Conservation (phyloP, 208 protist genomes). For the Leishmania lainsoni region DNA sequence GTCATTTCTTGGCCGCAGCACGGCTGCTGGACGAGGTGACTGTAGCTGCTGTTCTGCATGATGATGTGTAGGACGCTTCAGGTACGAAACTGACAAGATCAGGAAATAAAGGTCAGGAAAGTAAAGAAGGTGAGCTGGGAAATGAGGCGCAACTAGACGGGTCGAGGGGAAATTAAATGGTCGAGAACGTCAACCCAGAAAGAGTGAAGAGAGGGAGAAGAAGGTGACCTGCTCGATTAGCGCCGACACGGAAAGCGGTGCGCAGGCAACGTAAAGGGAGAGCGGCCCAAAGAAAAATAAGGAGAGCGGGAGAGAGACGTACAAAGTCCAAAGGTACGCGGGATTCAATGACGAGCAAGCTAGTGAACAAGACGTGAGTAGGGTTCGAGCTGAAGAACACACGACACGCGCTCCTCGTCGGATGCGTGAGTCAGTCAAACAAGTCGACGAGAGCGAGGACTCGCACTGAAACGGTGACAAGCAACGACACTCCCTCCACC, state of each 20-base stretch:
- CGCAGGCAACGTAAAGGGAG: not conserved
- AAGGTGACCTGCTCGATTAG: not conserved
- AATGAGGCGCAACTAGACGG: not conserved
- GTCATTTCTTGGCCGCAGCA: not conserved
- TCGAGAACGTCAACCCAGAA: not conserved
- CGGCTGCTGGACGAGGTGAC: not conserved
- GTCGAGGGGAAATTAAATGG: not conserved
- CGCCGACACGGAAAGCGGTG: not conserved
- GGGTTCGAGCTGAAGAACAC: not conserved
- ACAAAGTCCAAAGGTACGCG: not conserved
- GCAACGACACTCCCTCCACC: too few relatives aligned
- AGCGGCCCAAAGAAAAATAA: not conserved
- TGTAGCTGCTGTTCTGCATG: constrained; percentile 16
- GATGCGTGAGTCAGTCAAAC: not conserved
- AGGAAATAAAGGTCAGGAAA: not conserved
- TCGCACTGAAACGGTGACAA: not conserved
- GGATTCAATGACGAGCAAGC: not conserved
- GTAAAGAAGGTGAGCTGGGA: not conserved
- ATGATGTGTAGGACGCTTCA: not conserved
- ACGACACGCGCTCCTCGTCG: not conserved
- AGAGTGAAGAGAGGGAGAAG: not conserved
- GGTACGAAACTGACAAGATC: not conserved
- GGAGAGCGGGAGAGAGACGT: not conserved
- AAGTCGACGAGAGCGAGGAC: not conserved
- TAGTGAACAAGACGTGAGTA: not conserved